A percentile compares a stretch with the other conserved stretches of the same genome.
Conservation (phyloP, 805 yeast species). For the Scheffersomyces amazonensis region DNA sequence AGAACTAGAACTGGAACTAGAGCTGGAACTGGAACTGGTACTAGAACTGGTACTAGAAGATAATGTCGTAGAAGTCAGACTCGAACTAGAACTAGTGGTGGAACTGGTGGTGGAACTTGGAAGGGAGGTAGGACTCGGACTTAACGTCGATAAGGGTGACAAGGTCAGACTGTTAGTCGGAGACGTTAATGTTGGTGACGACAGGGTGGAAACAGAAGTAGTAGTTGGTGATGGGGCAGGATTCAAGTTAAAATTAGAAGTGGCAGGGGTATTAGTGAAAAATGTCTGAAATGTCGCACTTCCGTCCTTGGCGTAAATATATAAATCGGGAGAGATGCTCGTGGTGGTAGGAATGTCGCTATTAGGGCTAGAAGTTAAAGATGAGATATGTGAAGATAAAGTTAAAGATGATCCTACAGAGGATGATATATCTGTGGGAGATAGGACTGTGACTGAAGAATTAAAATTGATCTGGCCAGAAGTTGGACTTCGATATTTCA, state of each 20-base stretch:
- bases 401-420: not conserved
- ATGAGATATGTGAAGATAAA: not conserved
- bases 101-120: not conserved
- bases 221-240: not conserved
- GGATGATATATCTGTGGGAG: not conserved
- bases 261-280: not conserved
- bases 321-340: no score
- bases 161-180: slow-evolving; percentile 4
- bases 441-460: no score
- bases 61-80: slow-evolving; percentile 1
- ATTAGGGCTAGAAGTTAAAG: not conserved
- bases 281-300: not conserved
- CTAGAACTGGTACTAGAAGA: slow-evolving; percentile 1
- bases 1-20: slow-evolving; percentile 6
- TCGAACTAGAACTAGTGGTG: not conserved
- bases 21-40: slow-evolving; percentile 1
- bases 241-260: not conserved
- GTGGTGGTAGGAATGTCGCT: no score
- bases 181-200: not conserved
- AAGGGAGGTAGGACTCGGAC: no score
- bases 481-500: not conserved
- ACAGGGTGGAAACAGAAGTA: not conserved
- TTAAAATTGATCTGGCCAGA: no score
- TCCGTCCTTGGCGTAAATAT: no score
- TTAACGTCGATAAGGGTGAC: slow-evolving; percentile 3